Base-by-base conservation (phyloP, 805 yeast species). In the Grigorovia transvaalensis region DNA sequence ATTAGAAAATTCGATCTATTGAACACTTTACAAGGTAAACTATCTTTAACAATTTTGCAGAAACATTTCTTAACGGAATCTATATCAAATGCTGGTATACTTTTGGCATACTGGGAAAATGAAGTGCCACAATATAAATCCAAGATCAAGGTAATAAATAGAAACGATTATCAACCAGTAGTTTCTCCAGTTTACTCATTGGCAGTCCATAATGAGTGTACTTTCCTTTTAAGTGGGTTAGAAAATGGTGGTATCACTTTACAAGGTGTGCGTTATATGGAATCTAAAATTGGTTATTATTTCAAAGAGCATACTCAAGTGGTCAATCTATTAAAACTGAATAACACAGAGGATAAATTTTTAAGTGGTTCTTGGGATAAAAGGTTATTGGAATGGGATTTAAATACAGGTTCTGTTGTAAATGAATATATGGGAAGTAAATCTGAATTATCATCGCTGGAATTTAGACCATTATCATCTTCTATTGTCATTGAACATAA, bases 351-450 rank as follows among this genome's bases (percentile, higher is more conserved):
- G 59, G 76, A 76, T 46, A 68, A 71, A 46, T 82, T 89, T 47
- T 58, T 91, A 18, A 82, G 93, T 49, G 97, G 96, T 0, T 77
- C 88, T 17, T 93, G 98, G 99, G 99, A 93, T 70, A 84, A 80
- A 66, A 72, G 77, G 19, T 76, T 91, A 1, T 66, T 81, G 7
- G 79, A 83, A 56, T 91, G 97, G 96, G 99, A 93, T 67, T 72
- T 93, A 54, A 45, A 49, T 29, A 77, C 87, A 57, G 66, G 71
- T 17, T 42, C 47, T 12, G 64, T 73, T 9, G 61, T 73, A 2
- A 74, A 74, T 12, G 65, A 74, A 29, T 88, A 74, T 61, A 59
- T 66, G 2, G 82, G 81, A 1, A 74, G 82, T 35, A 73, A 85
- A 0, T 93, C 96, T 2, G 97, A 93, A 64, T 73, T 91, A 1